Conservation (phyloP, 2,329 filamentous ascomycete genomes). For the Corniculantispora saksenae region DNA sequence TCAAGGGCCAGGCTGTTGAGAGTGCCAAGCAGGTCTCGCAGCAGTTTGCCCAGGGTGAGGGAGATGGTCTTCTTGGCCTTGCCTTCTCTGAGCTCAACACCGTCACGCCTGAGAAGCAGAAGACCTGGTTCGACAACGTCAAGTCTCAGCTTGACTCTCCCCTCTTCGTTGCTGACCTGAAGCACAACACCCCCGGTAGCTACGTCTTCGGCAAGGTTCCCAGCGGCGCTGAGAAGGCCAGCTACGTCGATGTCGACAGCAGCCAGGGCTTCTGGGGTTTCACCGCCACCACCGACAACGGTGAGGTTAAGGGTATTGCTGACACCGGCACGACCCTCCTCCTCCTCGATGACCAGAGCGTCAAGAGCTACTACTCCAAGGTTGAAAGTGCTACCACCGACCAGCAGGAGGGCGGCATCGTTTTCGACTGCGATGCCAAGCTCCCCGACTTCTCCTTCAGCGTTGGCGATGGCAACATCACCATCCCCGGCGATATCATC, state of each 20-base stretch:
- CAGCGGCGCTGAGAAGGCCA: conserved; percentile 58
- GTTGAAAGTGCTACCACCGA: conserved; percentile 44
- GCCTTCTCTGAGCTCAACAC: conserved; percentile 46
- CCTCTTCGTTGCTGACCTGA: conserved; percentile 71
- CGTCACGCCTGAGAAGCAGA: conserved; percentile 44
- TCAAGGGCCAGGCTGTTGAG: conserved; percentile 46
- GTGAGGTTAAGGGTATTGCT: conserved; percentile 46
- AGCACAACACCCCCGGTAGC: conserved; percentile 58
- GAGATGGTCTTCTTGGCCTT: conserved; percentile 31
- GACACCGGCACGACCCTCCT: conserved; percentile 66
- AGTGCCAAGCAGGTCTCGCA: conserved; percentile 42
- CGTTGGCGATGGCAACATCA: conserved; percentile 58
- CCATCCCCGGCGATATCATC: conserved; percentile 55
- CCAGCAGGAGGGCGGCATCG: conserved; percentile 39
- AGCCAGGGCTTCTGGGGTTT: conserved; percentile 64
- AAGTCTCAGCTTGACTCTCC: conserved; percentile 22
- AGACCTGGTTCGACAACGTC: conserved; percentile 45
- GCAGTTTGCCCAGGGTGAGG: conserved; percentile 47
- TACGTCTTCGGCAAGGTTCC: conserved; percentile 62
- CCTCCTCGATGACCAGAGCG: conserved; percentile 56
- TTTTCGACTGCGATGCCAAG: conserved; percentile 44
- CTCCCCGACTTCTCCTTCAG: conserved; percentile 54
- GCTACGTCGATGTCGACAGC: conserved; percentile 63
- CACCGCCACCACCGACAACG: conserved; percentile 25
- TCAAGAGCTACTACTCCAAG: conserved; percentile 55